phyloP scores from a whole-genome alignment of 1,284 basidiomycete genomes.

The Agroathelia rolfsii region DNA sequence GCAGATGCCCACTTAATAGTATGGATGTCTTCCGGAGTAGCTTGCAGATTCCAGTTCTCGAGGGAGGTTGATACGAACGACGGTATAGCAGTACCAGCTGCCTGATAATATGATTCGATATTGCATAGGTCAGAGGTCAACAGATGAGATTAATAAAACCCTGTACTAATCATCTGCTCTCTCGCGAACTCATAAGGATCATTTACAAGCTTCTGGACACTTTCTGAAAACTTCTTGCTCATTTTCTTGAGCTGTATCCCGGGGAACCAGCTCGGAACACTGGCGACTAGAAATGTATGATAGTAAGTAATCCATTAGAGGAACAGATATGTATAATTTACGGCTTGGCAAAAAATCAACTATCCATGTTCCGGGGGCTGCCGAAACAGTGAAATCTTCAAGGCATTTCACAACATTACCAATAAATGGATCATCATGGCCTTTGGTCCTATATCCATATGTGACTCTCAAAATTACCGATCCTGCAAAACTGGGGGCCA shows the following conservation, averaged over 20 bases:
- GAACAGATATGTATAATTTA: conserved; percentile 7
- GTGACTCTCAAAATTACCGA: conserved; percentile 50
- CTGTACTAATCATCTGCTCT: conserved; percentile 41
- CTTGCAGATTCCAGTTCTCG: conserved; percentile 32
- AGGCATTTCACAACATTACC: conserved; percentile 45
- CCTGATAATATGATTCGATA: conserved; percentile 23
- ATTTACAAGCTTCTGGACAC: conserved; percentile 43
- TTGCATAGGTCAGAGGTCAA: conserved; percentile 6
- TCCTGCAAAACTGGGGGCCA: conserved; percentile 36
- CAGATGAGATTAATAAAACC: neutral
- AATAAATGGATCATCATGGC: conserved; percentile 47
- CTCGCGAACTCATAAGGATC: conserved; percentile 47
- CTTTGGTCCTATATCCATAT: conserved; percentile 51
- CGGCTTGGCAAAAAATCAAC: conserved; percentile 44
- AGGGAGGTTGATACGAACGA: conserved; percentile 45
- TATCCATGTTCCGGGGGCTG: conserved; percentile 48
- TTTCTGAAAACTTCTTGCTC: conserved; percentile 39
- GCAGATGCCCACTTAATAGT: conserved; percentile 52
- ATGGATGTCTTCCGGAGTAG: conserved; percentile 36
- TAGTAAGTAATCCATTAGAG: conserved; percentile 16
- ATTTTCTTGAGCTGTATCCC: conserved; percentile 47
- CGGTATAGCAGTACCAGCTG: conserved; percentile 36
- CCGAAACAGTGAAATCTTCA: conserved; percentile 47
- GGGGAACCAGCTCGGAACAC: conserved; percentile 56
- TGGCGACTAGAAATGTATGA: conserved; percentile 31